Percentiles rank a stretch among this genome's conserved stretches.
Conservation (phyloP, 495 filamentous ascomycete species). For the Trypethelium eluteriae region DNA sequence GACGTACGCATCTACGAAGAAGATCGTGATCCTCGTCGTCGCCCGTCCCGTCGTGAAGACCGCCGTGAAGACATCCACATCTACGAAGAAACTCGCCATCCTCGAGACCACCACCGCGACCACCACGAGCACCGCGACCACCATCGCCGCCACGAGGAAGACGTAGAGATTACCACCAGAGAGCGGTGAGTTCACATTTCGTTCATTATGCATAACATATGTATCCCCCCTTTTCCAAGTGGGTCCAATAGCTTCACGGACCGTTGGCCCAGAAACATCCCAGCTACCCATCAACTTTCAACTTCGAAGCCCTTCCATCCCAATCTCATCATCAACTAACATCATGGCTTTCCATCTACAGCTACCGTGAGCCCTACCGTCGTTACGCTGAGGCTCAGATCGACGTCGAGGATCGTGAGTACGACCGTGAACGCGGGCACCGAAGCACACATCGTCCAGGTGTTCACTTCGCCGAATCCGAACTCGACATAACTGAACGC, state of each 20-base stretch:
- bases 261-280: slow-evolving; percentile 1
- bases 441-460: slow-evolving; percentile 35
- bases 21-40: slow-evolving; percentile 27
- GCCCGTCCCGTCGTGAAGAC: slow-evolving; percentile 21
- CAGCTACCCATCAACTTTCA: slow-evolving; percentile 13
- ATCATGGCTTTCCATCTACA: slow-evolving; percentile 41
- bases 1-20: slow-evolving; percentile 45
- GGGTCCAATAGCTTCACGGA: slow-evolving; percentile 12
- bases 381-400: slow-evolving; percentile 53
- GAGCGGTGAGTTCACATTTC: slow-evolving; percentile 43
- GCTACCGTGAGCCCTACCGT: slow-evolving; percentile 47
- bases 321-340: slow-evolving; percentile 12
- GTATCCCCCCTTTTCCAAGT: slow-evolving; percentile 19
- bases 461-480: slow-evolving; percentile 44
- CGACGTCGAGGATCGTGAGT: slow-evolving; percentile 52
- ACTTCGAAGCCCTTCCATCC: slow-evolving; percentile 19
- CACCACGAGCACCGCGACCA: too few relatives aligned
- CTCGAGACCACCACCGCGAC: neutral
- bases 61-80: slow-evolving; percentile 29
- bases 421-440: slow-evolving; percentile 47
- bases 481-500: slow-evolving; percentile 77
- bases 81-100: slow-evolving; percentile 29
- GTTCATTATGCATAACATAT: slow-evolving; percentile 14
- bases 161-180: slow-evolving; percentile 48
- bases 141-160: slow-evolving; percentile 23